phyloP scores from a whole-genome alignment of 495 filamentous ascomycete genomes.

The Acidiella bohemica region DNA sequence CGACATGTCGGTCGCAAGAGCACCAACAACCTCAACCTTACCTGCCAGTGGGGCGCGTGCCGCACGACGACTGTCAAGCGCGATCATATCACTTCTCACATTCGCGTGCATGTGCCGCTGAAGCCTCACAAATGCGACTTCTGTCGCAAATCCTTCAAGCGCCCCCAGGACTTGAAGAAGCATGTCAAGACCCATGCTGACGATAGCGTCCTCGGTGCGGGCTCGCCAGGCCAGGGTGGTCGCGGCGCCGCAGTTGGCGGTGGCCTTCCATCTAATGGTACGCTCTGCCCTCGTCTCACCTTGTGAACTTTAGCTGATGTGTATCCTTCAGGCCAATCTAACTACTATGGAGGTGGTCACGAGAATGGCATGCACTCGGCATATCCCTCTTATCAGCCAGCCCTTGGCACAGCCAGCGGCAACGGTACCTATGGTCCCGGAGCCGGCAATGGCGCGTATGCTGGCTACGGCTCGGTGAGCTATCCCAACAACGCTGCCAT shows the following conservation, averaged over 20 bases:
- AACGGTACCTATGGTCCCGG: slow-evolving; percentile 32
- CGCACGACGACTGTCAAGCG: slow-evolving; percentile 95
- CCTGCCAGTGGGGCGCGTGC: slow-evolving; percentile 94
- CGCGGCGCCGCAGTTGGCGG: slow-evolving; percentile 36
- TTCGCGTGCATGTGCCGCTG: slow-evolving; percentile 91
- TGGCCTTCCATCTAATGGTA: slow-evolving; percentile 36
- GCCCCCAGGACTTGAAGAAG: slow-evolving; percentile 97
- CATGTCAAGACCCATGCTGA: slow-evolving; percentile 99
- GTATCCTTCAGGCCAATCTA: slow-evolving; percentile 12
- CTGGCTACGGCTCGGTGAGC: slow-evolving; percentile 57
- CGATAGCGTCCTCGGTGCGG: slow-evolving; percentile 75
- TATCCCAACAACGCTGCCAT: slow-evolving; percentile 45
- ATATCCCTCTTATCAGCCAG: slow-evolving; percentile 15
- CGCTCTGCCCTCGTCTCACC: background rate
- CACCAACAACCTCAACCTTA: slow-evolving; percentile 96
- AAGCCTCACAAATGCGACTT: slow-evolving; percentile 99
- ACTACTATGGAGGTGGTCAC: slow-evolving; percentile 25
- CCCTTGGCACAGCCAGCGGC: slow-evolving; percentile 12
- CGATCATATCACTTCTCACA: slow-evolving; percentile 98
- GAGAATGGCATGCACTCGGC: slow-evolving; percentile 20
- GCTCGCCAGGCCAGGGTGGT: slow-evolving; percentile 57
- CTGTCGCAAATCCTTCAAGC: slow-evolving; percentile 98
- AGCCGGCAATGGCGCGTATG: slow-evolving; percentile 40
- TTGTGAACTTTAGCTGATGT: too few species aligned
- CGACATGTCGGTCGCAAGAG: slow-evolving; percentile 96